Percentiles rank a stretch among this genome's conserved stretches.
These are phyloP conservation scores for Artemisia annua DNA, from an alignment of 129 eudicot genomes.

Conservation along the genomic window DNA sequence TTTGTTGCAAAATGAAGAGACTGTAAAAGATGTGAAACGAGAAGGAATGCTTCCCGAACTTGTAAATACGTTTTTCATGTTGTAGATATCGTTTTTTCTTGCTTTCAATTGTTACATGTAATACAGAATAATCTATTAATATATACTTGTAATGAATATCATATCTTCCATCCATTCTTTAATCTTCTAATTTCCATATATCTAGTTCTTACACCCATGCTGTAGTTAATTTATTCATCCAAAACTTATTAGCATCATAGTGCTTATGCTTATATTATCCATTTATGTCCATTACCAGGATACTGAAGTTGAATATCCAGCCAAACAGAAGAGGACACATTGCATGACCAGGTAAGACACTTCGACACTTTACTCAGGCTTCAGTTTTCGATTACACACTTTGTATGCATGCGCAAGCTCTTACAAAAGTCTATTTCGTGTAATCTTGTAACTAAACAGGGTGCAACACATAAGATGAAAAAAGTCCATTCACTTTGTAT, in stretches of 20 bases:
- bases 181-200: background rate
- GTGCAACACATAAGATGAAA: too few species aligned
- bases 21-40: background rate
- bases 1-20: background rate
- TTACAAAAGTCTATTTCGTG: too few species aligned
- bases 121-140: background rate
- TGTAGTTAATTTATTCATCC: background rate
- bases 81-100: slow-evolving; percentile 15
- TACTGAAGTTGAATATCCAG: too few species aligned
- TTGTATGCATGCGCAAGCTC: too few species aligned
- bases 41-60: slow-evolving; percentile 10
- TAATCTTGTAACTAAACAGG: too few species aligned
- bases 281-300: too few species aligned
- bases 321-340: too few species aligned
- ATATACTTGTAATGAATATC: background rate
- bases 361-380: too few species aligned
- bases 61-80: slow-evolving; percentile 28
- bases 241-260: slow-evolving; percentile 4
- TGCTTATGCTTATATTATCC: too few species aligned
- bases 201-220: background rate
- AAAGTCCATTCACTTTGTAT: too few species aligned
- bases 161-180: background rate
- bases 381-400: too few species aligned
- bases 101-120: slow-evolving; percentile 8
- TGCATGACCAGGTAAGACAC: too few species aligned